Conservation (phyloP, 2,329 filamentous ascomycete species). For the Fusarium sp. region DNA sequence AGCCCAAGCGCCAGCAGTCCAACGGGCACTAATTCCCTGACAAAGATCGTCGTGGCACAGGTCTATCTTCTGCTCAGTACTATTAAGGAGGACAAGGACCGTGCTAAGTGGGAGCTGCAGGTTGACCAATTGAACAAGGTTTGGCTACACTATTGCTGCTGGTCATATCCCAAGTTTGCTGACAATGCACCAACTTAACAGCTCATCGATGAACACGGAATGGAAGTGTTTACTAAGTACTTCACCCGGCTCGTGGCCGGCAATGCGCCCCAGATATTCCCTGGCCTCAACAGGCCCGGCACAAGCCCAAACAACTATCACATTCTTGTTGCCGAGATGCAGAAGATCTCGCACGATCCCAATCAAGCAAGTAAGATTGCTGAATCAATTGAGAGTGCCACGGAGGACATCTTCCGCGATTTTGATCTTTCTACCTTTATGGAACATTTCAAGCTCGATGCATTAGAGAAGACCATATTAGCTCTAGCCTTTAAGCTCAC, state of each 20-base stretch:
- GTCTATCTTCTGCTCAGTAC: conserved; percentile 93
- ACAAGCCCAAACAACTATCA: conserved; percentile 85
- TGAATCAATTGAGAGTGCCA: conserved; percentile 88
- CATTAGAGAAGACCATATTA: conserved; percentile 85
- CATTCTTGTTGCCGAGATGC: conserved; percentile 83
- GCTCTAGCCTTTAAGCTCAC: conserved; percentile 88
- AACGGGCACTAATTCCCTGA: conserved; percentile 73
- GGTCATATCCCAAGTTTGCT: conserved; percentile 10
- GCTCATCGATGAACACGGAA: conserved; percentile 97
- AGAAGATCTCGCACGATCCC: conserved; percentile 81
- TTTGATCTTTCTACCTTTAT: conserved; percentile 97
- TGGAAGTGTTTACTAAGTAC: conserved; percentile 98
- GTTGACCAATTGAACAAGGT: conserved; percentile 93
- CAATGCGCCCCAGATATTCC: conserved; percentile 93
- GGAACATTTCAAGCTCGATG: conserved; percentile 94
- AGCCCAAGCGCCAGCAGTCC: conserved; percentile 71
- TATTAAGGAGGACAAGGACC: conserved; percentile 92
- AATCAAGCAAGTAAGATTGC: conserved; percentile 91
- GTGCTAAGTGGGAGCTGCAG: conserved; percentile 91
- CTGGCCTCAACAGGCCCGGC: conserved; percentile 75
- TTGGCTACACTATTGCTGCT: conserved; percentile 35
- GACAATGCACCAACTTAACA: conserved; percentile 49
- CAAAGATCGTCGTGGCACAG: conserved; percentile 95
- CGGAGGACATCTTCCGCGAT: conserved; percentile 93
- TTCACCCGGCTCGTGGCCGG: conserved; percentile 91